phyloP scores from a whole-genome alignment of 495 filamentous ascomycete genomes.

The Aspergillus carlsbadensis region DNA sequence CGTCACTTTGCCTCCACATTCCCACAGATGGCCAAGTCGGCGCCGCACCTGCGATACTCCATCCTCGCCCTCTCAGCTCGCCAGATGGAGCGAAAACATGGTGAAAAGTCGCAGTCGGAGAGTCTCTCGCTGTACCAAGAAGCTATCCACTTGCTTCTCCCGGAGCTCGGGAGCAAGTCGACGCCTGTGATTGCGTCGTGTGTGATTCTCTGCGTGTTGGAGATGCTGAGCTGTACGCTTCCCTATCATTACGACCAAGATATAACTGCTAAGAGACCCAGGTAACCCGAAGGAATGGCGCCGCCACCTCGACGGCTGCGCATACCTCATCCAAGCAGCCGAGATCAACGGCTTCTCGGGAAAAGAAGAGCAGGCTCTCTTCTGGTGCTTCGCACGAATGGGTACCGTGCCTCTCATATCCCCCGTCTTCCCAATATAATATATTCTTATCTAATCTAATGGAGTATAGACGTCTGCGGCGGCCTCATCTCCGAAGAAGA shows the following conservation, averaged over 20 bases:
- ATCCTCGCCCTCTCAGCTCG: slow-evolving; percentile 45
- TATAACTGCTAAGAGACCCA: background rate
- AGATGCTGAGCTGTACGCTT: slow-evolving; percentile 40
- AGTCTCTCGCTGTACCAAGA: slow-evolving; percentile 46
- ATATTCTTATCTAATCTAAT: too few relatives aligned
- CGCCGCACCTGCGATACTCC: slow-evolving; percentile 38
- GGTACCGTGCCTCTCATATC: slow-evolving; percentile 23
- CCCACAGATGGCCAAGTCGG: slow-evolving; percentile 37
- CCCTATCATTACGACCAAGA: background rate
- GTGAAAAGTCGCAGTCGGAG: slow-evolving; percentile 35
- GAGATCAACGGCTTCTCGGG: slow-evolving; percentile 41
- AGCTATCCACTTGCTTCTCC: slow-evolving; percentile 38
- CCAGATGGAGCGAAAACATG: slow-evolving; percentile 42
- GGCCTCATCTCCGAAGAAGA: slow-evolving; percentile 44
- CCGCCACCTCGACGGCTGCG: slow-evolving; percentile 48
- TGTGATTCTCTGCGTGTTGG: slow-evolving; percentile 41
- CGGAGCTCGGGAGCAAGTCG: slow-evolving; percentile 37
- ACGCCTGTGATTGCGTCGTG: slow-evolving; percentile 41
- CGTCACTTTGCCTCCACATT: slow-evolving; percentile 44
- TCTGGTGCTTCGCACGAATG: slow-evolving; percentile 51
- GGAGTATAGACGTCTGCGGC: slow-evolving; percentile 35
- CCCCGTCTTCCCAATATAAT: too few relatives aligned
- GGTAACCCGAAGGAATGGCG: slow-evolving; percentile 42
- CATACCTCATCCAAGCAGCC: slow-evolving; percentile 39
- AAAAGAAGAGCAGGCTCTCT: slow-evolving; percentile 42